Base-by-base conservation (phyloP, 2,329 filamentous ascomycete genomes). In the Xylariaceae sp. region DNA sequence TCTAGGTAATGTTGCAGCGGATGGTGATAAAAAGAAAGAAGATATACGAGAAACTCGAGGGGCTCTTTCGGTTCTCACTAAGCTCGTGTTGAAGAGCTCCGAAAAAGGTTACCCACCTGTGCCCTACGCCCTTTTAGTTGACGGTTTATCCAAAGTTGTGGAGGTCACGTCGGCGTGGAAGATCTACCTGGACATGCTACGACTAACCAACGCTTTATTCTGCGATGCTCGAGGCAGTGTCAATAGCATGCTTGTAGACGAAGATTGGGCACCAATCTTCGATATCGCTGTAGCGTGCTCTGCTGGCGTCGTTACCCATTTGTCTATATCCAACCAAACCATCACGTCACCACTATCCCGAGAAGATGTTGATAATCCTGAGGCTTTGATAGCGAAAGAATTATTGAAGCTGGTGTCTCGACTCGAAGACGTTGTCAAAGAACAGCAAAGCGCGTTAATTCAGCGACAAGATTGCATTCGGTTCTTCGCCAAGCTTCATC, bases 391-490 rank as follows among this genome's bases (percentile, higher is more conserved):
- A 37, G 62, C 72, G 24, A 64, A 70, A 24, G 75, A 84, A 67
- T 61, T 84, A 41, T 63, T 69, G 46, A 60, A 61, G 5, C 72
- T 85, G 6, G 72, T 82, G 40, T 67, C 60, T 27, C 75, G 80
- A 20, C 72, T 86, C 8, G 81, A 86, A 59, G 62, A 61, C 9
- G 69, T 85, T 24, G 65, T 81, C 7, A 68, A 67, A 4, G 70
- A 77, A 48, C 77, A 78, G 29, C 72, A 73, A 6, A 67, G 70
- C 3, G 79, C 86, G 27, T 82, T 87, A 11, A 45, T 60, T 5
- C 87, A 89, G 53, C 81, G 81, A 47, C 84, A 86, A 55, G 81
- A 82, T 15, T 84, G 89, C 45, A 81, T 91, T 69, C 74, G 79
- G 16, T 87, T 91, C 62, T 85, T 92, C 57, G 77, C 83, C 24